Evolutionary conservation across 192 early-diverging fungal genomes (phyloP), one percentile per base, ranked within the genome.

Genomic region (Podila horticola): DNA sequence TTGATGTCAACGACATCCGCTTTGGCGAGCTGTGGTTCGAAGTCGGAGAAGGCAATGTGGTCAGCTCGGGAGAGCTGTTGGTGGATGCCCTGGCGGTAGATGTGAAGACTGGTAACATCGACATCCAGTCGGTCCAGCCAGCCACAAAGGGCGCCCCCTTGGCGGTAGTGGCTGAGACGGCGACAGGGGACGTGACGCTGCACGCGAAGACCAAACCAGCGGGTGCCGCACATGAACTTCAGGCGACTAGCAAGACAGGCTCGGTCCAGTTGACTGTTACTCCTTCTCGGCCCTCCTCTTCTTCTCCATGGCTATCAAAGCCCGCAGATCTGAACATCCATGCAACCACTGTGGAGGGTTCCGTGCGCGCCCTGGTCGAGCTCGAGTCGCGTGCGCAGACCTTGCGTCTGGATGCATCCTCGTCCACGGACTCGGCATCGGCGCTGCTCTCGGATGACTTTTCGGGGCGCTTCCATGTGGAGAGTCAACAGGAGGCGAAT

Each of bases 361-460:
- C 50, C 22, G 52, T 64, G n/a, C 17, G 52, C 0, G 29, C 17
- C 30, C 13, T 29, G 4, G 64, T 69, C 51, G 17, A 26, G 24
- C 70, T 79, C 17, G 66, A 69, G 5, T 19, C 38, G 7, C 34
- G 26, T 17, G 55, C 62, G 8, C 76, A 79, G 30, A 49, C 11
- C 5, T 34, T 79, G 26, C 15, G 12, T 8, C 31, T 79, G 26
- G 45, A 11, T 9, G 31, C 60, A 0, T 29, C 13, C 15, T 22
- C 63, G 28, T 50, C 24, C 24, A 72, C 76, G 4, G 76, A 69
- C 2, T 33, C 66, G 5, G 61, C 60, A 4, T 28, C 20, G 13
- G 50, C 61, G 2, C 0, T 30, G 7, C 26, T 79, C 30, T 79
- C 76, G 58, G 76, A 79, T 26, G 28, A 30, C 20, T 79, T 68